Evolutionary conservation across 2,329 filamentous ascomycete species (phyloP), one percentile per base, ranked within the genome.

Genomic region (Pseudocercospora musae): DNA sequence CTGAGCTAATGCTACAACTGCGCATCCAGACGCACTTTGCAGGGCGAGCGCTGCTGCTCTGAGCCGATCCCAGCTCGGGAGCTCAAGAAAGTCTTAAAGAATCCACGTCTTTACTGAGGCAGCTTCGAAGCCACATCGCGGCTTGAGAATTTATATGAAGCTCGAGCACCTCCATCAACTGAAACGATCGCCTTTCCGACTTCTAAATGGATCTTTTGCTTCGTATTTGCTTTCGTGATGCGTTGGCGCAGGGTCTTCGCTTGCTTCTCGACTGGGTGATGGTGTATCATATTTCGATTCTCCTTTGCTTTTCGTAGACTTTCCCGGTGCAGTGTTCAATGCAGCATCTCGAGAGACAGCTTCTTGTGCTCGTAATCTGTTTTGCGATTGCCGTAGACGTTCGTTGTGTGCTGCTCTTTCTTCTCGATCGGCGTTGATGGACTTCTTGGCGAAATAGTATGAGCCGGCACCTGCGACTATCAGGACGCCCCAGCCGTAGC

Each of bases 381-480:
- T 68, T 11, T 64, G 63, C 18, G 68, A 62, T 37, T 69, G 64
- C 60, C 72, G 70, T 70, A 83, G 84, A 79, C 84, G 88, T 79
- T 89, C 88, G 70, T 86, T 84, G 64, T 89, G 87, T 70, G 89
- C 85, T 68, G 89, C 85, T 72, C 91, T 87, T 64, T 86, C 81
- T 64, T 85, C 83, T 67, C 94, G 90, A 78, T 97, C 92, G 70
- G 90, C 90, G 75, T 97, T 96, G 84, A 99, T 96, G 77, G 88
- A 89, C 74, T 87, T 85, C 84, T 99, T 99, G 67, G 95, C 95
- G 76, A 97, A 96, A 81, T 91, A 92, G 83, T 98, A 99, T 72
- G 94, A 92, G 66, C 89, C 91, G 68, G 87, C 95, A 74, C 94
- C 95, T 69, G 93, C 92, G 71, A 89, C 83, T 75, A 93, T 95